These are phyloP conservation scores for Chrysochromulina parva DNA, from an alignment of 78 protist species.

Conservation along the genomic window DNA sequence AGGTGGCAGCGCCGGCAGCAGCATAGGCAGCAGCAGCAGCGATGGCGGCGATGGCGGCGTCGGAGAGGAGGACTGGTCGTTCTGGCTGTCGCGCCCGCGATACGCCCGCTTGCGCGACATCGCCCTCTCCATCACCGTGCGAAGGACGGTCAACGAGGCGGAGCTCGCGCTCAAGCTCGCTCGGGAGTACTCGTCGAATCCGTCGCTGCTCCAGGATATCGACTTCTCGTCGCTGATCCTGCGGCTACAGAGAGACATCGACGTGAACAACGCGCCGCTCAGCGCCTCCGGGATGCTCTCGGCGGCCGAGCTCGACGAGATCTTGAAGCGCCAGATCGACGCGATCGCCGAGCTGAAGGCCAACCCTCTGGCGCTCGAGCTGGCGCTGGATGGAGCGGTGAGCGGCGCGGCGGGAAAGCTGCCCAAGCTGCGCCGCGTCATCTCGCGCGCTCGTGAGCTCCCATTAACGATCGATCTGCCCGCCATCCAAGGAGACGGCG, in stretches of 20 bases:
- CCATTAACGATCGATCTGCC: not conserved
- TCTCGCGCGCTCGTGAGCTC: not conserved
- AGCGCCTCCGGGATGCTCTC: not conserved
- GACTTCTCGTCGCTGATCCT: not conserved
- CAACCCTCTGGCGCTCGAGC: no score
- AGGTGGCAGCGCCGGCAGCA: no score
- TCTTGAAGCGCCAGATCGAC: not conserved
- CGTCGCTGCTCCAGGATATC: not conserved
- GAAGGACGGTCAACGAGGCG: not conserved
- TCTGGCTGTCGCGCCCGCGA: not conserved
- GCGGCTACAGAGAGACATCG: not conserved
- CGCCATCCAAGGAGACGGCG: not conserved
- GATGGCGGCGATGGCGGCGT: no score
- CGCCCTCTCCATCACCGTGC: not conserved
- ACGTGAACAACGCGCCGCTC: not conserved
- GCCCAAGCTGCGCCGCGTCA: slow-evolving; percentile 15
- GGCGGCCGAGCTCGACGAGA: not conserved
- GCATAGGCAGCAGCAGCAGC: no score
- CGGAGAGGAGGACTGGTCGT: no score
- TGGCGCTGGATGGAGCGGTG: not conserved
- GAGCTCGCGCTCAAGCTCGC: not conserved
- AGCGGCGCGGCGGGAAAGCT: not conserved
- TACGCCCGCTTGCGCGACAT: not conserved
- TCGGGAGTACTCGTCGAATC: not conserved
- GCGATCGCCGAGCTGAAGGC: not conserved